Evolutionary conservation across 192 early-diverging fungal genomes (phyloP).

Genomic region (Blastocladiella britannica): DNA sequence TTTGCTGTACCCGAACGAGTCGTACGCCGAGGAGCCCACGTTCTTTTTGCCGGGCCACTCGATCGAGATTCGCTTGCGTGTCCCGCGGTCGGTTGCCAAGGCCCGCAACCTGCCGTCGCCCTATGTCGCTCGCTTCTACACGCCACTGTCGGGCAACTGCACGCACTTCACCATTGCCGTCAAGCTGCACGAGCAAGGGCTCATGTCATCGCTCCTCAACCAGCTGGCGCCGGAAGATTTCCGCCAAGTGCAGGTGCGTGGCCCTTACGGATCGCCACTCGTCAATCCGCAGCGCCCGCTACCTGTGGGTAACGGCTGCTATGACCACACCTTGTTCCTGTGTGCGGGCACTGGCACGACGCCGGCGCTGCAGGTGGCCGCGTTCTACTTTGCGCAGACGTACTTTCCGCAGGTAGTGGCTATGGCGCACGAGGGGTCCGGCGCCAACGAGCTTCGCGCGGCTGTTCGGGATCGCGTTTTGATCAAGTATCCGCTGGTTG

Average conservation of each 20-base stretch:
- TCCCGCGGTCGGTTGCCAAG: not conserved
- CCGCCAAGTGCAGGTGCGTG: not conserved
- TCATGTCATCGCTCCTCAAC: not conserved
- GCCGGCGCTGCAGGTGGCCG: not conserved
- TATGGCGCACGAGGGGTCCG: not conserved
- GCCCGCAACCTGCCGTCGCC: not conserved
- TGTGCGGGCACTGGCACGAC: not conserved
- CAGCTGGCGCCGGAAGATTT: not conserved
- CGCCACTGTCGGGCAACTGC: not conserved
- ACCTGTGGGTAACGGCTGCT: not conserved
- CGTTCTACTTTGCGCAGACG: not conserved
- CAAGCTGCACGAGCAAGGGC: not conserved
- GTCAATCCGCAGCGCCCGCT: not conserved
- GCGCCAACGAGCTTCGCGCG: not conserved
- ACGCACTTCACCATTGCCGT: not conserved
- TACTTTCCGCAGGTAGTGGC: not conserved
- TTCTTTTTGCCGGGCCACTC: not conserved
- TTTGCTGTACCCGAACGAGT: not conserved
- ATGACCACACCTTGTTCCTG: not conserved
- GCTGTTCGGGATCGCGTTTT: not conserved
- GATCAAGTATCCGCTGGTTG: not conserved
- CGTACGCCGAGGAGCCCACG: not conserved
- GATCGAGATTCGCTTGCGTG: not conserved
- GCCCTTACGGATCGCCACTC: not conserved
- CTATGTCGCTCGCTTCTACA: not conserved